Conservation (phyloP, 75 land plant species). For the Adiantum capillusveneris region DNA sequence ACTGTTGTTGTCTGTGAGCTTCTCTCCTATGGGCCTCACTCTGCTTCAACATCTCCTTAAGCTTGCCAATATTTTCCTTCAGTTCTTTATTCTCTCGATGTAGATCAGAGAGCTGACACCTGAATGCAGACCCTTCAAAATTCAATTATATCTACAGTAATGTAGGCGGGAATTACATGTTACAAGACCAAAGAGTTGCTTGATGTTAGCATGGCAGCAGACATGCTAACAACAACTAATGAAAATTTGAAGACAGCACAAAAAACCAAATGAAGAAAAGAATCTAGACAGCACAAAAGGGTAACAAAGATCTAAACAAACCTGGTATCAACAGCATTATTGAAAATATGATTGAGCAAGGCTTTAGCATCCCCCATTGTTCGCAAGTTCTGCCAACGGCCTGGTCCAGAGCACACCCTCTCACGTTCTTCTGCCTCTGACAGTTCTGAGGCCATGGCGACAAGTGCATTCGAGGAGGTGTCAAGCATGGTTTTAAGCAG, state of each 20-base stretch:
- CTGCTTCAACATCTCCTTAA: constrained; percentile 58
- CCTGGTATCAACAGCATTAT: constrained; percentile 67
- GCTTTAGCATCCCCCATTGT: constrained; percentile 91
- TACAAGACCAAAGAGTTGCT: too few relatives aligned
- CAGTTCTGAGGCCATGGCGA: constrained; percentile 95
- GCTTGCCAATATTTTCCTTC: constrained; percentile 77
- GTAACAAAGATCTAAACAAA: too few relatives aligned
- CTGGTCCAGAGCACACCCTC: constrained; percentile 62
- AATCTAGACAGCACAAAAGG: too few relatives aligned
- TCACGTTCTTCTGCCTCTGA: constrained; percentile 98
- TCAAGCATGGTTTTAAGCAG: constrained; percentile 84
- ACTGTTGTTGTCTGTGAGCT: constrained; percentile 52
- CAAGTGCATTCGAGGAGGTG: constrained; percentile 71
- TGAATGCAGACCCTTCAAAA: too few relatives aligned
- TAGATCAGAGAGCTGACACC: constrained; percentile 70
- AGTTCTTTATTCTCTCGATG: constrained; percentile 73
- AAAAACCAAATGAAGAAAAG: too few relatives aligned
- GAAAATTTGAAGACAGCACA: too few relatives aligned
- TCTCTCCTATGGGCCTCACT: constrained; percentile 72
- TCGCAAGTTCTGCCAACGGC: constrained; percentile 86
- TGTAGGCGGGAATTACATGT: too few relatives aligned
- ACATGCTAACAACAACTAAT: too few relatives aligned
- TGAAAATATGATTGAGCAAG: constrained; percentile 73
- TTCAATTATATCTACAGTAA: too few relatives aligned
- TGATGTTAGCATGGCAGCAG: too few relatives aligned